Evolutionary conservation across 2,329 filamentous ascomycete genomes (phyloP), one percentile per base, ranked within the genome.

Genomic region (Talaromyces sp.): DNA sequence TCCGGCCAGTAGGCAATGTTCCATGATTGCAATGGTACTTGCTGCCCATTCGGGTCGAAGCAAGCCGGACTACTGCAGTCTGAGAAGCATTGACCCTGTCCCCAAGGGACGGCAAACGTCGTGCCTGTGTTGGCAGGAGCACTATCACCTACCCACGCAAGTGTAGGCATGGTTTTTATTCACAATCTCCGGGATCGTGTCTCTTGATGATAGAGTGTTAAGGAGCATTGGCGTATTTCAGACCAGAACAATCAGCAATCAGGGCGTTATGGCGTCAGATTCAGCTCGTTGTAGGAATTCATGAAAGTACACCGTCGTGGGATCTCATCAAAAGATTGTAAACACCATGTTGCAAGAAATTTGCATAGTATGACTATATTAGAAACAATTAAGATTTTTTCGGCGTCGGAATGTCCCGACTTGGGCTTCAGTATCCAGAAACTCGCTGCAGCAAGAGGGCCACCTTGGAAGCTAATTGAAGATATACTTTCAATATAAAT

Each of bases 1-100:
- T 88, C 86, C 1, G 82, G 79, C 86, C 85, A 88, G 71, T 84
- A 85, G 0, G 82, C 84, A 0, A 83, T 87, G 3, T 81, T 76
- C 85, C 85, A 87, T 0, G 85, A 84, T 66, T 87, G 81, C 7
- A 85, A 71, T 61, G 70, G 73, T 2, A 73, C 24, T n/a, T 8
- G 72, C 1, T 67, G 54, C 3, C 54, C 43, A 31, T 65, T 64
- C 0, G 70, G 76, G 59, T 68, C 67, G 27, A 77, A 72, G 8
- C 72, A 60, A 39, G 27, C 72, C 66, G 82, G 81, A 6, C 70
- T 68, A 16, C 78, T 80, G n/a, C 71, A 68, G 13, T 79, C 73
- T 2, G 76, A 70, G 8, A 66, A 72, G 66, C 78, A 74, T 54
- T 78, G 78, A 3, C 80, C 80, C 22, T 75, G 72, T 1, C 80